Base-by-base conservation (phyloP, 1,139 yeast species). In the Entelexis paramagnoliae region DNA sequence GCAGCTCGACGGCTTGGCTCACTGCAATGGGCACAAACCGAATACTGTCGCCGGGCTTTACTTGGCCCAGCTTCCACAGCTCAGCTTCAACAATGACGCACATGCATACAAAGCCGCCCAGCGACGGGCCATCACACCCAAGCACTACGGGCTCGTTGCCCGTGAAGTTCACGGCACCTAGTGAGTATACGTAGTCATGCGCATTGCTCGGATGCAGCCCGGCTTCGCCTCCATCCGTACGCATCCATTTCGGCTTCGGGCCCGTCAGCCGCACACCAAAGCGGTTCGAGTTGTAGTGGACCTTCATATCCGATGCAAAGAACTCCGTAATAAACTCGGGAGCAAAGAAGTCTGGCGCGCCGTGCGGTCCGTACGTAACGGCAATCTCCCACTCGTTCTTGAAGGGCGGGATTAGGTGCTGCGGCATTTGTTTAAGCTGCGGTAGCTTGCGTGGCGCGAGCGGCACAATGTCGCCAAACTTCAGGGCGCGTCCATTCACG, bases 41-140 rank as follows among this genome's bases (percentile, higher is more conserved):
- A 58, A 91, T 80, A 1, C 54, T 22, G 63, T 89, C 97, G 64
- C 97, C 97, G 7, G 97, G 96, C 67, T 85, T 88, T 48, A 85
- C 89, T 71, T 91, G 97, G 51, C 98, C 98, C 65, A 91, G 84
- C 72, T 91, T 91, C 97, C 97, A 91, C 83, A 91, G 80, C 71
- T 91, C 98, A 33, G 94, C 87, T 66, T 88, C 95, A 28, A 87
- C 85, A 57, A 91, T 95, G 54, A 89, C 96, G 6, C 95, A 96
- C 64, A 87, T 85, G 70, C 97, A 91, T 36, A 91, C 96, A 65
- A 91, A 91, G 0, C 98, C 98, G 63, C 97, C 97, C 58, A 91
- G 77, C 14, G 96, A 85, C 48, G 97, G 97, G 56, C 97, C 97
- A 69, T 91, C 98, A 64, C 96, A 86, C 10, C 97, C 86, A 68